Conservation (phyloP, 1,284 basidiomycete genomes). For the Tetrapyrgos nigripes region DNA sequence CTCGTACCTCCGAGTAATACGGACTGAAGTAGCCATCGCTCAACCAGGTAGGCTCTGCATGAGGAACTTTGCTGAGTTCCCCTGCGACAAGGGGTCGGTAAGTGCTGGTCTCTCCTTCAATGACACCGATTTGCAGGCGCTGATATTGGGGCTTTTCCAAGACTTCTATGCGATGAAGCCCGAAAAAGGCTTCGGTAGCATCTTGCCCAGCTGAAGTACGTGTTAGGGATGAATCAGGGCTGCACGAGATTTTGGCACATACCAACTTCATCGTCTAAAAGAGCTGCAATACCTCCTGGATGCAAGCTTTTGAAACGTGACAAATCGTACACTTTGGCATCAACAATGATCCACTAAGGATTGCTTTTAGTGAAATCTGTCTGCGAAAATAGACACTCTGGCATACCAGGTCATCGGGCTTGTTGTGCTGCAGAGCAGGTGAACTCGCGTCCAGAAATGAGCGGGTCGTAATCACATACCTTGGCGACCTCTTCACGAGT, state of each 20-base stretch:
- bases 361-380: constrained; percentile 8
- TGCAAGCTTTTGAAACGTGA: constrained; percentile 81
- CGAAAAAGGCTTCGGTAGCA: constrained; percentile 86
- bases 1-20: constrained; percentile 69
- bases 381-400: background rate
- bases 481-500: constrained; percentile 62
- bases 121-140: constrained; percentile 72
- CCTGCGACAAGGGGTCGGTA: constrained; percentile 62
- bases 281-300: constrained; percentile 80
- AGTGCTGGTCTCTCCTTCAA: constrained; percentile 70
- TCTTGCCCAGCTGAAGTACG: constrained; percentile 76
- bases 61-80: constrained; percentile 75
- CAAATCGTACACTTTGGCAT: constrained; percentile 85
- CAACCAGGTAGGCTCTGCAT: constrained; percentile 86
- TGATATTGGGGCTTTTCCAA: constrained; percentile 77
- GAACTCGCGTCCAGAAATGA: constrained; percentile 28
- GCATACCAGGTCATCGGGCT: constrained; percentile 61
- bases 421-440: constrained; percentile 66
- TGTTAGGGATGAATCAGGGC: constrained; percentile 40
- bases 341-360: constrained; percentile 81
- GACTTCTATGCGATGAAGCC: constrained; percentile 83
- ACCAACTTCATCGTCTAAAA: constrained; percentile 78
- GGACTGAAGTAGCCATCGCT: constrained; percentile 67
- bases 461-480: constrained; percentile 38
- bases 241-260: constrained; percentile 37